Conservation (phyloP, 805 yeast species). For the Suhomyces prunicola region DNA sequence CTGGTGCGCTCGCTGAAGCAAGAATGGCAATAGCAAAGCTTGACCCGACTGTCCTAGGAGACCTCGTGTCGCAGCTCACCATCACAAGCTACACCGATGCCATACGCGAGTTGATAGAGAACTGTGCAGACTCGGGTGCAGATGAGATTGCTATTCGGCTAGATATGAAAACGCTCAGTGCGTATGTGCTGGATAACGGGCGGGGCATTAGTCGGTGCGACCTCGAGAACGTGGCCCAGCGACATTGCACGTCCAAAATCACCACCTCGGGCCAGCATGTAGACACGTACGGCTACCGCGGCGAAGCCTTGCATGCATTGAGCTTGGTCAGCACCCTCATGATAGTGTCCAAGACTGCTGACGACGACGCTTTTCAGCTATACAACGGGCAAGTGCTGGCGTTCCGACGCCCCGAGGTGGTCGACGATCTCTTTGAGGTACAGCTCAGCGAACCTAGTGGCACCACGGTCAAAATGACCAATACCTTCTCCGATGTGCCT, state of each 20-base stretch:
- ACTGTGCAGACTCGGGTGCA: constrained; percentile 56
- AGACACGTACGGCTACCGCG: constrained; percentile 7
- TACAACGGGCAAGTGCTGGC: not conserved
- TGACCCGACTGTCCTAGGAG: constrained; percentile 7
- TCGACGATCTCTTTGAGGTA: constrained; percentile 2
- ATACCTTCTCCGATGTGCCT: constrained; percentile 42
- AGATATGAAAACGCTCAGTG: constrained; percentile 29
- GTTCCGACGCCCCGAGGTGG: not conserved
- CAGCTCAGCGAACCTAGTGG: constrained; percentile 23
- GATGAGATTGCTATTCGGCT: constrained; percentile 29
- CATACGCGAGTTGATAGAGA: constrained; percentile 49
- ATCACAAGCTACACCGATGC: constrained; percentile 40
- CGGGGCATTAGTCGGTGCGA: constrained; percentile 55
- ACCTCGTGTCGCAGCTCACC: constrained; percentile 30
- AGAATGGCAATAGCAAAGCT: constrained; percentile 9
- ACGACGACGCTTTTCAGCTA: constrained; percentile 10
- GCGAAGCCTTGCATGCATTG: constrained; percentile 11
- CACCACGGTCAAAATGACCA: constrained; percentile 34
- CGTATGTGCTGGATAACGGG: constrained; percentile 66
- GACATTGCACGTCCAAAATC: constrained; percentile 27
- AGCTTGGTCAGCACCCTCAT: constrained; percentile 33
- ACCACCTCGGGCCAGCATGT: not conserved
- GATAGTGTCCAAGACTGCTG: constrained; percentile 42
- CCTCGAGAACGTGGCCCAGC: constrained; percentile 43
- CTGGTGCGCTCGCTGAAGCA: no score